Evolutionary conservation across 768 basidiomycete species (phyloP).

Genomic region (Kwoniella sp.): DNA sequence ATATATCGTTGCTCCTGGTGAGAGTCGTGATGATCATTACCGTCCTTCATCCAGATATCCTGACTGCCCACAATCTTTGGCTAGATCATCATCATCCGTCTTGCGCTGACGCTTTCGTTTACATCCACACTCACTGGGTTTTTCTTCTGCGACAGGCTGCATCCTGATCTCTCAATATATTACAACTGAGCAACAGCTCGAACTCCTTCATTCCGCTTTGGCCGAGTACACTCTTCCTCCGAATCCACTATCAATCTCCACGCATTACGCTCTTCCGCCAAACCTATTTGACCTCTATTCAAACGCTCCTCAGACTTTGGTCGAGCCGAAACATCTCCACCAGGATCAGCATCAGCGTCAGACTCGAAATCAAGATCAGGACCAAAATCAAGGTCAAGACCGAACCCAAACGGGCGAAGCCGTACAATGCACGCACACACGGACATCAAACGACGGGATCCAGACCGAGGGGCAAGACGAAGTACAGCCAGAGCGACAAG

Average conservation of each 20-base stretch:
- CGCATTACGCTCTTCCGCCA: slow-evolving; percentile 75
- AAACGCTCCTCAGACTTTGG: slow-evolving; percentile 23
- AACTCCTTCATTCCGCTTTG: slow-evolving; percentile 73
- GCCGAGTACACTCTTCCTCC: slow-evolving; percentile 72
- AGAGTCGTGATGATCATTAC: slow-evolving; percentile 1
- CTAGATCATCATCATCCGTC: not conserved
- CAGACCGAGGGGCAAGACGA: too few species aligned
- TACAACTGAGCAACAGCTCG: slow-evolving; percentile 65
- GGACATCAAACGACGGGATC: too few species aligned
- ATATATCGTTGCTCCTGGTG: slow-evolving; percentile 46
- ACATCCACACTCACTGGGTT: too few species aligned
- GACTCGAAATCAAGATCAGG: too few species aligned
- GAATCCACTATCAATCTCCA: slow-evolving; percentile 86
- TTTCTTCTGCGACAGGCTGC: slow-evolving; percentile 67
- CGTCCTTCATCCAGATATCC: too few species aligned
- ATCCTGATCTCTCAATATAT: slow-evolving; percentile 79
- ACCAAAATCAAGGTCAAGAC: too few species aligned
- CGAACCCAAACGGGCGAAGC: too few species aligned
- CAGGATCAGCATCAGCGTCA: not conserved
- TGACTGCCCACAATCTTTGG: too few species aligned
- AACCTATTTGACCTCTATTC: slow-evolving; percentile 73
- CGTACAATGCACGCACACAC: too few species aligned
- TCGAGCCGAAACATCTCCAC: slow-evolving; percentile 32
- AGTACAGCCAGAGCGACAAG: not conserved
- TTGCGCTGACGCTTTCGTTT: too few species aligned